Base-by-base conservation (phyloP, 768 basidiomycete species). In the Xerocomus brunneocitrinus region DNA sequence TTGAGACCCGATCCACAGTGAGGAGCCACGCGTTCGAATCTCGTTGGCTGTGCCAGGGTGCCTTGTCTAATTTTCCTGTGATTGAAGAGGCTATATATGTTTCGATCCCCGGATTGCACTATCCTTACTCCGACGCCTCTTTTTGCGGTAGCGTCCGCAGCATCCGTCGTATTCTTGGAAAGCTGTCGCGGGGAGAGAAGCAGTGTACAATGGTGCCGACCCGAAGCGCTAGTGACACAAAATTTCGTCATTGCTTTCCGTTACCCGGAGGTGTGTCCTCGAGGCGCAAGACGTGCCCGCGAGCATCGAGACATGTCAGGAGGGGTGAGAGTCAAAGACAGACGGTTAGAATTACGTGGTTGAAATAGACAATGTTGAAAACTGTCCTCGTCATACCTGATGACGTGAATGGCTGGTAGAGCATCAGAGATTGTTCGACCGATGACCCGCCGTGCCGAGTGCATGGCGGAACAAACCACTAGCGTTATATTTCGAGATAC, bases 21-120 rank as follows among this genome's bases (percentile, higher is more conserved):
- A 45, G 35, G 44, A 49, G 32, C 58, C 65, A 58, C 55, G 56
- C 64, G 53, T n/a, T 48, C 51, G 42, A 60, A 60, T 53, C 60
- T 36, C 40, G 50, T 46, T 46, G 62, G 65, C 60, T 67, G 57
- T 65, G 60, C 52, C 28, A 14, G 34, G 31, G 58, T 61, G 12
- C 32, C 32, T 13, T 34, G 32, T 10, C 32, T 12, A 13, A 13
- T 34, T 30, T 34, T 34, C 50, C 30, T 53, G 47, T 28, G 47
- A 54, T 19, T 35, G 38, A 56, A 14, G 50, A 49, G 38, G 34
- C 27, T 51, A 56, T 64, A 62, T 49, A 54, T 52, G 42, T 52
- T 28, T 56, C 44, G n/a, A 48, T 30, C 52, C 34, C 54, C 49
- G 55, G 52, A 48, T 53, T 51, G 12, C 32, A 35, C 10, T 50